phyloP scores from a whole-genome alignment of 306 rosid genomes.

The Rubus idaeus region DNA sequence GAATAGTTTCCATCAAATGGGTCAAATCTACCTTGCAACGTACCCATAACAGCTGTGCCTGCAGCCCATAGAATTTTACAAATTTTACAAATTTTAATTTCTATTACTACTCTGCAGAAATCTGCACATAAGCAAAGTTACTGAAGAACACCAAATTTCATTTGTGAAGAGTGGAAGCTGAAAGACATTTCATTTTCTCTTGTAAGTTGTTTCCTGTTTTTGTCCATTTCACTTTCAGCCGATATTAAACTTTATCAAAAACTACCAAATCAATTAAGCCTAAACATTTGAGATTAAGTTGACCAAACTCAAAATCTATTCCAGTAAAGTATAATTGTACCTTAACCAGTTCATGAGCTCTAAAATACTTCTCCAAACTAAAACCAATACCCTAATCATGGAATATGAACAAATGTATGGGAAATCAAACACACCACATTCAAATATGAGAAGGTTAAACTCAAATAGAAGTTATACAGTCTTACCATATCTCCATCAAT shows the following conservation, averaged over 20 bases:
- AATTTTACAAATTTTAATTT: constrained; percentile 37
- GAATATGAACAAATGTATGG: not conserved
- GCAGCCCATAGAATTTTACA: constrained; percentile 41
- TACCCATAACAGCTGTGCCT: constrained; percentile 68
- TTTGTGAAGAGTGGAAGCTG: not conserved
- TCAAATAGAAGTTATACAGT: constrained; percentile 11
- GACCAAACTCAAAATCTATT: not conserved
- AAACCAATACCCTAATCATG: not conserved
- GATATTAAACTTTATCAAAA: not conserved
- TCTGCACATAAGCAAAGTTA: not conserved
- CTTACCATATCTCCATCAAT: constrained; percentile 62
- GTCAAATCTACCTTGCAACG: constrained; percentile 61
- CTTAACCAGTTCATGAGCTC: constrained; percentile 10
- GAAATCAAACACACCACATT: not conserved
- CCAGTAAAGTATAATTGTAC: not conserved
- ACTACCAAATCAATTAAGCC: not conserved
- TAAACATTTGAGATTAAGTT: not conserved
- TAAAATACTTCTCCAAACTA: not conserved
- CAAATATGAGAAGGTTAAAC: not conserved
- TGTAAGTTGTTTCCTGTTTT: not conserved
- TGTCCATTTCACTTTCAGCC: not conserved
- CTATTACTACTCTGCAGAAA: constrained; percentile 15
- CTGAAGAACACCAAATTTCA: not conserved
- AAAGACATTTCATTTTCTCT: not conserved
- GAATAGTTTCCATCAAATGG: constrained; percentile 44